Percentiles rank a stretch among this genome's conserved stretches.
These are phyloP conservation scores for Plasmodium gonderi DNA, from an alignment of 169 alveolate genomes.

Conservation along the genomic window DNA sequence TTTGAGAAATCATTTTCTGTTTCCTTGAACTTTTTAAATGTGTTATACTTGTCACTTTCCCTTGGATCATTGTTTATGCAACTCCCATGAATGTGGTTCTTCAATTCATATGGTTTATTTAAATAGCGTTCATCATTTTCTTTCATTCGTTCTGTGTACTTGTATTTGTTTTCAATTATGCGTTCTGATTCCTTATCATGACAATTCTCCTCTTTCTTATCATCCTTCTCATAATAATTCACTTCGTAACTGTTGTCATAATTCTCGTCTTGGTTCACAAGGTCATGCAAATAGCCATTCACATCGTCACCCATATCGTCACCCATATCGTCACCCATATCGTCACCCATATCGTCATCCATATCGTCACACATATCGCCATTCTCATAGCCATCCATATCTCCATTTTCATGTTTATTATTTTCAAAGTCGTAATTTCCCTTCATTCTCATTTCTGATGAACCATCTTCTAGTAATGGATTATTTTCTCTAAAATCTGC, in stretches of 20 bases:
- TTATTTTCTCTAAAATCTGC: neutral
- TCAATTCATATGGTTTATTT: neutral
- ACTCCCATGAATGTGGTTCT: neutral
- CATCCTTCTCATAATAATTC: neutral
- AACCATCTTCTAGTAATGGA: neutral
- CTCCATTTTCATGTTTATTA: neutral
- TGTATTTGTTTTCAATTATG: neutral
- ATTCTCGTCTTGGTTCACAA: neutral
- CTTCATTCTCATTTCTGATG: neutral
- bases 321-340: too few relatives aligned
- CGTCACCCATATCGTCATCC: neutral
- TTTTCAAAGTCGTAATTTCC: neutral
- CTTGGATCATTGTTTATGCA: neutral
- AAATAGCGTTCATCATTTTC: slow-evolving; percentile 3
- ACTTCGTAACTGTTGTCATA: neutral
- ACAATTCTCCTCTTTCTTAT: neutral
- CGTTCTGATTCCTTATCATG: neutral
- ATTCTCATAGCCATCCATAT: neutral
- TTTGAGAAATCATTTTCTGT: neutral
- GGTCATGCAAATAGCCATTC: neutral
- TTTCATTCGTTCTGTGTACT: neutral
- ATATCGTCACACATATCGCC: too few relatives aligned
- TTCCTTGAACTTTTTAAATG: neutral
- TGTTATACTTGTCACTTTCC: neutral
- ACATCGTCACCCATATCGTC: neutral